Percentiles rank a stretch among this genome's conserved stretches.
These are phyloP conservation scores for Blastocystis sp. DNA, from an alignment of 352 stramenopile species.

Conservation along the genomic window DNA sequence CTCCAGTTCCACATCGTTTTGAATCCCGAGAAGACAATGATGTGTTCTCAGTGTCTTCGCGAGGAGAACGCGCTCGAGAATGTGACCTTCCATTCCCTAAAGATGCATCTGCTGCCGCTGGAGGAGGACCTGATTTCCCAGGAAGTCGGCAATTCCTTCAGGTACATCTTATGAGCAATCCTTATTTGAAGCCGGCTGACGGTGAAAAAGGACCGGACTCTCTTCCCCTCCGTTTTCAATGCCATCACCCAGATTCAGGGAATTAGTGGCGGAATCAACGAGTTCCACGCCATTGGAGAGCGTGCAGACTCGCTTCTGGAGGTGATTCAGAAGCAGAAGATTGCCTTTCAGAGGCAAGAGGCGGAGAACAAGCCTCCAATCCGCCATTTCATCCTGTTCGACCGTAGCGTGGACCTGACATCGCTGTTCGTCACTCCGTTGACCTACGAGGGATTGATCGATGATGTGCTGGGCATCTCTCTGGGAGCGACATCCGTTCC, in stretches of 20 bases:
- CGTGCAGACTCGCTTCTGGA: background rate
- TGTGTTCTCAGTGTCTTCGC: constrained; percentile 25
- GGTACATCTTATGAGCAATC: background rate
- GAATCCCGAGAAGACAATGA: constrained; percentile 8
- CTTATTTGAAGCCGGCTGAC: background rate
- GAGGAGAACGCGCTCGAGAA: constrained; percentile 20
- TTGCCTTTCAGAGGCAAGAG: background rate
- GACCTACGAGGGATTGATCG: constrained; percentile 52
- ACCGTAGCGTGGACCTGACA: constrained; percentile 16
- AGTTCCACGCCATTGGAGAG: constrained; percentile 38
- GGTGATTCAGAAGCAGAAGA: constrained; percentile 32
- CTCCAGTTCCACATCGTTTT: constrained; percentile 32
- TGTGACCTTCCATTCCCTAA: constrained; percentile 11
- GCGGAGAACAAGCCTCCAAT: background rate
- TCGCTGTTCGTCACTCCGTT: constrained; percentile 45
- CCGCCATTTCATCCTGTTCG: constrained; percentile 37
- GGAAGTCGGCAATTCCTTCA: constrained; percentile 41
- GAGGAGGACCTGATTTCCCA: constrained; percentile 44
- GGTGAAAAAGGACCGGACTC: constrained; percentile 15
- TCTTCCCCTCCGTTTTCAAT: background rate
- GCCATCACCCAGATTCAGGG: constrained; percentile 1
- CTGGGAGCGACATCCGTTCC: background rate
- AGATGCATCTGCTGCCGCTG: constrained; percentile 1
- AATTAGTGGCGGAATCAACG: constrained; percentile 18
- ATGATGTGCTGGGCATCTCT: constrained; percentile 31